These are phyloP conservation scores for Millerozyma miso DNA, from an alignment of 805 yeast genomes.

Conservation along the genomic window DNA sequence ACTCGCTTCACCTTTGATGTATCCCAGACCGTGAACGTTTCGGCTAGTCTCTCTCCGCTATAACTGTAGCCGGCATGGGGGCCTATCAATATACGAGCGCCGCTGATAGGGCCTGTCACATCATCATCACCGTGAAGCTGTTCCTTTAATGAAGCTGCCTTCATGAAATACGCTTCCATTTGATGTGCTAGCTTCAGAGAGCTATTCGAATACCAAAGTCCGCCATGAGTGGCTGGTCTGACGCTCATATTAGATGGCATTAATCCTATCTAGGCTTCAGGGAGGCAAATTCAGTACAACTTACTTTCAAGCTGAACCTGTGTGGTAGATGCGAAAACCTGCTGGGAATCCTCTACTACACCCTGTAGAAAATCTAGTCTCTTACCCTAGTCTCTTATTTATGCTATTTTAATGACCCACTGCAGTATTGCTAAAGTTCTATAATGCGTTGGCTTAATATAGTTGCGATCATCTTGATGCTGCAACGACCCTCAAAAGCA, in stretches of 20 bases:
- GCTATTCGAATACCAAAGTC: slow-evolving; percentile 75
- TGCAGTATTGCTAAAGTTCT: too few species aligned
- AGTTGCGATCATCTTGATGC: background rate
- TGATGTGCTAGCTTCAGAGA: slow-evolving; percentile 43
- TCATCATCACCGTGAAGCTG: slow-evolving; percentile 16
- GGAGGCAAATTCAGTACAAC: background rate
- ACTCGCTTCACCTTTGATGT: slow-evolving; percentile 52
- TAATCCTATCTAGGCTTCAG: background rate
- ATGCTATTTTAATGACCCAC: too few species aligned
- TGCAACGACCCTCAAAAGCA: too few species aligned
- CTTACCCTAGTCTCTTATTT: too few species aligned
- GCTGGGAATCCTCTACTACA: too few species aligned
- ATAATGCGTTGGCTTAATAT: too few species aligned
- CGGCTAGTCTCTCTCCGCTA: slow-evolving; percentile 74
- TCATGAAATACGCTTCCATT: slow-evolving; percentile 41
- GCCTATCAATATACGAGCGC: slow-evolving; percentile 40
- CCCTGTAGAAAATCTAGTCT: too few species aligned
- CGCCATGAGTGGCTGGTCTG: slow-evolving; percentile 82
- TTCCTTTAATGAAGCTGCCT: slow-evolving; percentile 3
- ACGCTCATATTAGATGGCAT: slow-evolving; percentile 10
- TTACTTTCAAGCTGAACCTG: too few species aligned
- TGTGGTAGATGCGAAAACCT: too few species aligned
- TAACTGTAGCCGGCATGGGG: slow-evolving; percentile 89
- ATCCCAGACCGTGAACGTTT: slow-evolving; percentile 73
- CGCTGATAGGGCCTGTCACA: slow-evolving; percentile 13